Evolutionary conservation across 2,329 filamentous ascomycete species (phyloP), one percentile per base, ranked within the genome.

Genomic region (Penicillium thymicola): DNA sequence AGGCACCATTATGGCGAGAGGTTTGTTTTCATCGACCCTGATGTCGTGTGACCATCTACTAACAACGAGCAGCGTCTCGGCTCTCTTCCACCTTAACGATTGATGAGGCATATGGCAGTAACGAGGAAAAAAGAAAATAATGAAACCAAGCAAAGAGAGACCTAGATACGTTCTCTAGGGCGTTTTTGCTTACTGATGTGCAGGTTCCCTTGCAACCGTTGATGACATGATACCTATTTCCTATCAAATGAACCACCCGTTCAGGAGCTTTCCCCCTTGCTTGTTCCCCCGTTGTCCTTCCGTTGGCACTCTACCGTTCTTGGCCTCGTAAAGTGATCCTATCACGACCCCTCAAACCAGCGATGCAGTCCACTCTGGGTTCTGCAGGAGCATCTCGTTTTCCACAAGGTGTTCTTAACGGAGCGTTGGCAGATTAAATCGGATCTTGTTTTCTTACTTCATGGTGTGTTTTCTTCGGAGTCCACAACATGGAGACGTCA

Each of bases 1-100:
- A 86, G 94, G 68, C 97, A 97, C 72, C 93, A 99, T 75, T 94
- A 97, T 70, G 94, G 94, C 75, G 93, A 97, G 73, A 78, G 75
- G 76, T 76, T 78, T 88, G 88, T 62, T 89, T 90, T 69, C 85
- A 82, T 60, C 80, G 79, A 34, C 71, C 63, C 28, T 51, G 27
- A 59, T 65, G 59, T 60, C 25, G 37, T 36, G 51, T 27, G 11
- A 49, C 32, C 50, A 46, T 23, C 61, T 56, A 60, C 66, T 67
- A 65, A 65, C 60, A 14, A 47, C 53, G 53, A 66, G 65, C 62
- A 79, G 76, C 65, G 79, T 80, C 62, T 79, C 78, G 59, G 75
- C 75, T 50, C 69, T 90, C 59, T 91, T 90, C 74, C 87, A 89
- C 55, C 65, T 78, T 81, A 87, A 72, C 84, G 77, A 78, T 60